These are phyloP conservation scores for Cenchrus fungigraminus DNA, from an alignment of 176 grass and related monocot species.

Conservation along the genomic window DNA sequence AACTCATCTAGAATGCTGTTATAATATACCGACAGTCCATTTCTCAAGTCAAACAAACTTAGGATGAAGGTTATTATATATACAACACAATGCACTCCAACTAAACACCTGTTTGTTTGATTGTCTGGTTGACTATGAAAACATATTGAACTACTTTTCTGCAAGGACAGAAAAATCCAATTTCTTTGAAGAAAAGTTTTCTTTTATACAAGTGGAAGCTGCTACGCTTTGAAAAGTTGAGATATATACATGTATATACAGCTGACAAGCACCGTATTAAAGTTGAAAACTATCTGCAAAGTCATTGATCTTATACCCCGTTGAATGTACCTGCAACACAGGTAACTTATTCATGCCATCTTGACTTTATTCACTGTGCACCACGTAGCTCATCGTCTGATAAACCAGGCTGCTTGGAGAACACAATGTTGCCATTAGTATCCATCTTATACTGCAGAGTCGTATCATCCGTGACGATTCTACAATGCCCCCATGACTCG, in stretches of 20 bases:
- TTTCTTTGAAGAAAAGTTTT: neutral
- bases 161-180: neutral
- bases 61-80: no score
- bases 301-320: neutral
- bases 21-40: no score
- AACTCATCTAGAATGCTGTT: neutral
- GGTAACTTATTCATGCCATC: conserved; percentile 3
- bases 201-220: neutral
- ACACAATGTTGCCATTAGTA: conserved; percentile 44
- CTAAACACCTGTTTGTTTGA: neutral
- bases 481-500: conserved; percentile 60
- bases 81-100: neutral
- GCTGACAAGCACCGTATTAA: neutral
- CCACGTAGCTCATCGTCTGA: conserved; percentile 36
- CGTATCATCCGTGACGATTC: conserved; percentile 56
- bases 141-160: neutral
- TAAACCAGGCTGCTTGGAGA: conserved; percentile 52
- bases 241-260: conserved; percentile 33
- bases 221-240: conserved; percentile 15
- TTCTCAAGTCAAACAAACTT: no score
- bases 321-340: neutral
- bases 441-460: conserved; percentile 49
- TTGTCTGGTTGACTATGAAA: neutral
- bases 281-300: neutral
- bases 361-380: conserved; percentile 37